Percentiles rank a stretch among this genome's conserved stretches.
Evolutionary conservation across 1,284 basidiomycete genomes (phyloP).

Genomic region (Ceratobasidium sp.): DNA sequence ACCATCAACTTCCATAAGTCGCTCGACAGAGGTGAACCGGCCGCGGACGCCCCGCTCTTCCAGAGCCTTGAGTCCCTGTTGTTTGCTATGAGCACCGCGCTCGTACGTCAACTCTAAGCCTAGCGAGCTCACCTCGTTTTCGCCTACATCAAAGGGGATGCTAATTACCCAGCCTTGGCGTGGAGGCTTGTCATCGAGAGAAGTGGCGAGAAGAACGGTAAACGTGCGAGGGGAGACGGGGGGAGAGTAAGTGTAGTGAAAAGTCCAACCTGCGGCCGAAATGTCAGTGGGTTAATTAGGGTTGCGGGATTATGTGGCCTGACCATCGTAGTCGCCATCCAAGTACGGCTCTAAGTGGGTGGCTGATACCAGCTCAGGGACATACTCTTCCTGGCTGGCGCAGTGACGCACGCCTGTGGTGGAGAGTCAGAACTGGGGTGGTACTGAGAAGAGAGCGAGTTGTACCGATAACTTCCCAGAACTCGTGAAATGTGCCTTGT

Average conservation of each 20-base stretch:
- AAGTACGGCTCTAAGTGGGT: slow-evolving; percentile 37
- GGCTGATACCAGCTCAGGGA: slow-evolving; percentile 35
- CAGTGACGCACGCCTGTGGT: slow-evolving; percentile 29
- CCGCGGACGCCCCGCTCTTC: slow-evolving; percentile 77
- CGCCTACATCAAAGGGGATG: slow-evolving; percentile 70
- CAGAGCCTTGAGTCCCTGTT: slow-evolving; percentile 69
- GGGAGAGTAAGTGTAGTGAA: slow-evolving; percentile 77
- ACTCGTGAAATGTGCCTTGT: slow-evolving; percentile 38
- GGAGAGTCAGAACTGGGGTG: neutral
- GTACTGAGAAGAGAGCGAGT: neutral
- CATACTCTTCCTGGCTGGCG: slow-evolving; percentile 36
- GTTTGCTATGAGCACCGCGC: slow-evolving; percentile 49
- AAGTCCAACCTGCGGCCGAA: slow-evolving; percentile 68
- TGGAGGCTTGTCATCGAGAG: slow-evolving; percentile 61
- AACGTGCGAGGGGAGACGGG: slow-evolving; percentile 80
- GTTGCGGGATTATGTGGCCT: slow-evolving; percentile 13
- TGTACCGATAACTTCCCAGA: slow-evolving; percentile 41
- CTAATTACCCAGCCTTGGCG: slow-evolving; percentile 66
- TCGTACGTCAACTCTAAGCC: neutral
- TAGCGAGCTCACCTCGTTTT: slow-evolving; percentile 39
- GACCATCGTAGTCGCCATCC: slow-evolving; percentile 35
- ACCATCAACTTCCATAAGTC: slow-evolving; percentile 72
- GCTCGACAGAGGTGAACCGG: slow-evolving; percentile 78
- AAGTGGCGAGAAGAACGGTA: slow-evolving; percentile 75
- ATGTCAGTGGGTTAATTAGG: neutral